Conservation (phyloP, 345 rosid genomes). For the Citrus trifoliata region DNA sequence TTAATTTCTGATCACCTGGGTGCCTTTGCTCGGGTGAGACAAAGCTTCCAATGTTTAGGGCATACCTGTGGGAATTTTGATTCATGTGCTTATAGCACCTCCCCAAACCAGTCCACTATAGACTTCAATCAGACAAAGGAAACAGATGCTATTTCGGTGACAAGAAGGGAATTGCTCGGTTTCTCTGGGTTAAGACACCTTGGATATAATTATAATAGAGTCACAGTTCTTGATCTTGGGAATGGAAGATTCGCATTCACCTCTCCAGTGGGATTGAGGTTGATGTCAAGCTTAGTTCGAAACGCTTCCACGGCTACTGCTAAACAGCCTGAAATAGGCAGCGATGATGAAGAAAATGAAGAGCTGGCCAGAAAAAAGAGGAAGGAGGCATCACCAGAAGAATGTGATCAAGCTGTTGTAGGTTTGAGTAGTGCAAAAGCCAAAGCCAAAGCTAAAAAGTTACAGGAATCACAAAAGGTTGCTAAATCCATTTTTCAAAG, state of each 20-base stretch:
- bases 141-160: conserved; percentile 7
- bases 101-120: conserved; percentile 5
- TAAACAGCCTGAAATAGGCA: conserved; percentile 47
- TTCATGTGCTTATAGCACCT: conserved; percentile 25
- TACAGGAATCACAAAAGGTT: conserved; percentile 46
- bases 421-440: conserved; percentile 63
- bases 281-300: conserved; percentile 30
- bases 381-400: conserved; percentile 75
- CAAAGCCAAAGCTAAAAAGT: conserved; percentile 57
- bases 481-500: conserved; percentile 41
- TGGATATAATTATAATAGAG: conserved; percentile 22
- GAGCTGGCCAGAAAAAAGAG: conserved; percentile 35
- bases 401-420: conserved; percentile 78
- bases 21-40: conserved; percentile 35
- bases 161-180: conserved; percentile 22
- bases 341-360: conserved; percentile 54
- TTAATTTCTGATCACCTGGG: conserved; percentile 43
- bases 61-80: conserved; percentile 23
- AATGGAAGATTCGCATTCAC: conserved; percentile 26
- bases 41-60: conserved; percentile 38
- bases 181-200: conserved; percentile 24
- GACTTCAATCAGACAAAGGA: conserved; percentile 19
- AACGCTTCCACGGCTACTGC: conserved; percentile 62
- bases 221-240: conserved; percentile 19
- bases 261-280: conserved; percentile 31